Evolutionary conservation across 768 basidiomycete species (phyloP), one percentile per base, ranked within the genome.

Genomic region (Infundibulicybe gibba): DNA sequence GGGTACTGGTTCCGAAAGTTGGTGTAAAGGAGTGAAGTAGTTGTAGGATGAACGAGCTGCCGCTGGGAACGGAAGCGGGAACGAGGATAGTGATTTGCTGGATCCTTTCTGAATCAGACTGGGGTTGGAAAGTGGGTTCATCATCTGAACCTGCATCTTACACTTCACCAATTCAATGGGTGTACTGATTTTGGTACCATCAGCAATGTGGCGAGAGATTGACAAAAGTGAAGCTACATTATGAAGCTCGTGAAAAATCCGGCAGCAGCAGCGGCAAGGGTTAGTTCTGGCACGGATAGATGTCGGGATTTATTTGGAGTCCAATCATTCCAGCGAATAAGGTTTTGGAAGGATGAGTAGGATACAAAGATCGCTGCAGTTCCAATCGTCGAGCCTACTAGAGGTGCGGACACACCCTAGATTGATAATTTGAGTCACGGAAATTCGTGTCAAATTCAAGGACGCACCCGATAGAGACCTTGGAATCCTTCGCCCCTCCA

Each of bases 91-190:
- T 38, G 35, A 38, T 14, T 14, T 19, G 35, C 14, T 10, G 10
- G n/a, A 10, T 10, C 14, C 17, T 38, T 14, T 14, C 30, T 48
- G 50, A 16, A 37, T 37, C 17, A 42, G 42, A 31, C 44, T 30
- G n/a, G 44, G 34, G 40, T 42, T 45, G 20, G 49, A 38, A 16
- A 58, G 55, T 45, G 59, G 30, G 42, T 57, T 54, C 49, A 93
- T 79, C 81, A 87, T 88, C 60, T 92, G 90, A 2, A 93, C 91
- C 64, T 94, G 90, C 90, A 94, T 92, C 60, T 89, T 87, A 64
- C 90, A 93, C 66, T 94, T 94, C 40, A 94, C 80, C 41, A 91
- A 83, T 59, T 92, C 91, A 49, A 93, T 82, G 1, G 90, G 90
- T 0, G 90, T 94, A 42, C 89, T 90, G n/a, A 43, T 31, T 5